These are phyloP conservation scores for Leccinum imitatum DNA, from an alignment of 768 basidiomycete species.

Conservation along the genomic window DNA sequence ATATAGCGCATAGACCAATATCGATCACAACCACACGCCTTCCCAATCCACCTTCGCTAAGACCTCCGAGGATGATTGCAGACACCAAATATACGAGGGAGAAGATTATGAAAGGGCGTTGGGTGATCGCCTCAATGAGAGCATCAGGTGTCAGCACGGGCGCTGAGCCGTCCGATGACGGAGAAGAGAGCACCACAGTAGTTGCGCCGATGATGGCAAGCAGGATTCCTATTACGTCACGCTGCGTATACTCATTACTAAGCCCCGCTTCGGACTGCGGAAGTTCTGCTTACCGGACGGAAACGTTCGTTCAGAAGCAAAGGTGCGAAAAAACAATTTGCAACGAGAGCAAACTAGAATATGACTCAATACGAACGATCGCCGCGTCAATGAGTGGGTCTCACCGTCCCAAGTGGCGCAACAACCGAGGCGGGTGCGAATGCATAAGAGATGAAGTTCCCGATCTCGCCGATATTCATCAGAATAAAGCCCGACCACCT, in stretches of 20 bases:
- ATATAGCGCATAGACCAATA: constrained; percentile 83
- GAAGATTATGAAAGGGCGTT: constrained; percentile 75
- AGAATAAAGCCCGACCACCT: constrained; percentile 91
- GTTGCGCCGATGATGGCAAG: constrained; percentile 87
- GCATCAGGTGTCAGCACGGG: constrained; percentile 60
- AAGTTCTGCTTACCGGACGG: constrained; percentile 52
- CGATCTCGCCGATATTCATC: constrained; percentile 88
- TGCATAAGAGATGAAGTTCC: constrained; percentile 90
- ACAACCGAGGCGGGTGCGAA: constrained; percentile 92
- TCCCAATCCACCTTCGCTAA: constrained; percentile 68
- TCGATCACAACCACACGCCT: constrained; percentile 77
- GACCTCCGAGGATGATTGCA: constrained; percentile 55
- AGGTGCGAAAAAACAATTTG: constrained; percentile 94
- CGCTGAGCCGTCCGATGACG: constrained; percentile 61
- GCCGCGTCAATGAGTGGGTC: constrained; percentile 19
- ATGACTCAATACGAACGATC: neutral
- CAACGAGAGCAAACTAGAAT: constrained; percentile 83
- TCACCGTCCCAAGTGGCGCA: constrained; percentile 92
- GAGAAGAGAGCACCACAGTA: constrained; percentile 85
- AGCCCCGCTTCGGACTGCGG: constrained; percentile 5
- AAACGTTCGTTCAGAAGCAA: constrained; percentile 81
- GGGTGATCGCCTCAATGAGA: constrained; percentile 67
- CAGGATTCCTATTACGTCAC: constrained; percentile 73
- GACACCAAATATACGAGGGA: constrained; percentile 58
- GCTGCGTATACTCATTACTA: constrained; percentile 39